Evolutionary conservation across 2,329 filamentous ascomycete species (phyloP).

Genomic region (Clarireedia monteithiana): DNA sequence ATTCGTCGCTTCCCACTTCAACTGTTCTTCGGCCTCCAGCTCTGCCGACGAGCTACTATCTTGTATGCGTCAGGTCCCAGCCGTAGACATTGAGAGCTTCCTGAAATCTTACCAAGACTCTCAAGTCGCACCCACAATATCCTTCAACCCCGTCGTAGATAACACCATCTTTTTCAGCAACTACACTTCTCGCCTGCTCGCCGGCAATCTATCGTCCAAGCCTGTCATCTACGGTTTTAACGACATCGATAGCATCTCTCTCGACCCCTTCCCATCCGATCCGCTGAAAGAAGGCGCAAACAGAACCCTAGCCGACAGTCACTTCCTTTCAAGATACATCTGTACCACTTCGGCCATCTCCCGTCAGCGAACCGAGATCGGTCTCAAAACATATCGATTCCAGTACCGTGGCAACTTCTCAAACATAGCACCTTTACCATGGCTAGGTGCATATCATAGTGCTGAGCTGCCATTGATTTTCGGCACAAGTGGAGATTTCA

Average conservation of each 20-base stretch:
- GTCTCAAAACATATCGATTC: not conserved
- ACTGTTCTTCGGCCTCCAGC: no score
- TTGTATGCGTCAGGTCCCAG: no score
- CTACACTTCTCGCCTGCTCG: not conserved
- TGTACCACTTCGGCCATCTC: not conserved
- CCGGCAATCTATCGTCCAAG: not conserved
- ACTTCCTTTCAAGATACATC: not conserved
- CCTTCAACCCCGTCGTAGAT: not conserved
- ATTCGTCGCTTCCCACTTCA: slow-evolving; percentile 1
- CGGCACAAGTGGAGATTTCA: slow-evolving; percentile 27
- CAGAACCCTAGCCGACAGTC: not conserved
- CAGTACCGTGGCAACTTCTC: not conserved
- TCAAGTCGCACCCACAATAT: not conserved
- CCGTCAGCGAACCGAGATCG: not conserved
- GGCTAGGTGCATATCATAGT: not conserved
- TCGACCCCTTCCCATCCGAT: not conserved
- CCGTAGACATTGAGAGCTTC: no score
- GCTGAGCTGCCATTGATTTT: slow-evolving; percentile 20
- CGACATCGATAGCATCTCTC: not conserved
- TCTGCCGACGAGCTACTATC: no score
- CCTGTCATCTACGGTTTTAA: not conserved
- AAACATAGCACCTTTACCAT: not conserved
- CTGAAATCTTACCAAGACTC: no score
- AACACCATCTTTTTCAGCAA: not conserved
- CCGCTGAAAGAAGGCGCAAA: not conserved